Evolutionary conservation across 176 grass and related monocot genomes (phyloP).

Genomic region (Eleusine indica): DNA sequence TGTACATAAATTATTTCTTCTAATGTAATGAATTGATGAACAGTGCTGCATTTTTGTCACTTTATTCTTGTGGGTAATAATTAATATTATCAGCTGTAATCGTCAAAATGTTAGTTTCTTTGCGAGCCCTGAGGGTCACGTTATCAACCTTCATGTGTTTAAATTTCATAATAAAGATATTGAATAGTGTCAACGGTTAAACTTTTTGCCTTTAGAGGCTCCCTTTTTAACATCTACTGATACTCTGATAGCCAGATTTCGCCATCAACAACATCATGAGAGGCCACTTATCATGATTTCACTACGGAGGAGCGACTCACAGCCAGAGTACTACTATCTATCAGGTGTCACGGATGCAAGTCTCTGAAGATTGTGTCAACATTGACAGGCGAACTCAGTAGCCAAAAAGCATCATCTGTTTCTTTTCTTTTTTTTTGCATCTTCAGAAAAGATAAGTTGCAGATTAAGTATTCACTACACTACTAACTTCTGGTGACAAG

Average conservation of each 20-base stretch:
- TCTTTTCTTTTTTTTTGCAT: too few species aligned
- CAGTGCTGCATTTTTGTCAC: neutral
- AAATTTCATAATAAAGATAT: neutral
- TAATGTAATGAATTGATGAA: constrained; percentile 8
- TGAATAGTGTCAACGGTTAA: neutral
- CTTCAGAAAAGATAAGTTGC: neutral
- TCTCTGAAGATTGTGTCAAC: neutral
- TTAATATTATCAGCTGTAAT: constrained; percentile 13
- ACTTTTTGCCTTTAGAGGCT: neutral
- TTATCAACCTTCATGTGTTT: neutral
- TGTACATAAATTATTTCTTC: neutral
- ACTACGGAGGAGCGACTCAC: neutral
- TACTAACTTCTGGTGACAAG: too few species aligned
- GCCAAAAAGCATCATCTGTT: neutral
- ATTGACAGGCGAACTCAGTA: neutral
- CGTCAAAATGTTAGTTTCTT: neutral
- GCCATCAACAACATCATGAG: neutral
- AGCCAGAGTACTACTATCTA: neutral
- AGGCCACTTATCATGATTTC: neutral
- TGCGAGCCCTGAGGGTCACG: neutral
- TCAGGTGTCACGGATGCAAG: constrained; percentile 5
- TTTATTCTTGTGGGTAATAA: neutral
- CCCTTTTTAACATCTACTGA: too few species aligned
- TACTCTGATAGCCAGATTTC: too few species aligned
- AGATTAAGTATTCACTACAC: neutral